Conservation (phyloP, 1,284 basidiomycete genomes). For the Microbotryum saponariae region DNA sequence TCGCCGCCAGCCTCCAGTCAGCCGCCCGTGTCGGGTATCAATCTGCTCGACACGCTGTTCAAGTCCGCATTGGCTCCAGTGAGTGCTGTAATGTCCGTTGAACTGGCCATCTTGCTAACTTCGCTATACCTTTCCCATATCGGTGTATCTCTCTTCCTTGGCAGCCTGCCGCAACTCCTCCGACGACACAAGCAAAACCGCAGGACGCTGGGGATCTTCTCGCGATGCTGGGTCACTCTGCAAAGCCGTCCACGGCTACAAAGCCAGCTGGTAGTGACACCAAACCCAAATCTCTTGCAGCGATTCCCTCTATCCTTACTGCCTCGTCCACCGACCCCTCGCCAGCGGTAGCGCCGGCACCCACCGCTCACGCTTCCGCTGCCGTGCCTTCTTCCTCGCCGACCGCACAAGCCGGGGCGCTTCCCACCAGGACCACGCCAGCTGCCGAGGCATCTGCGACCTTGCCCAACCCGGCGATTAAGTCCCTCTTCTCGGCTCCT, state of each 20-base stretch:
- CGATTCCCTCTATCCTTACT: neutral
- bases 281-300: no score
- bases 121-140: no score
- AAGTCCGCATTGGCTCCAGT: constrained; percentile 31
- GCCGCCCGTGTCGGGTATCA: constrained; percentile 12
- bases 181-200: neutral
- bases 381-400: neutral
- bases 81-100: neutral
- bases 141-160: no score
- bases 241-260: neutral
- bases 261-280: neutral
- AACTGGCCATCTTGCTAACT: neutral
- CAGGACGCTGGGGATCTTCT: constrained; percentile 16
- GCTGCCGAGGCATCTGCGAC: neutral
- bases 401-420: neutral
- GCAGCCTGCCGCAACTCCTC: neutral
- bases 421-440: neutral
- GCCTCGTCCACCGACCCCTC: neutral
- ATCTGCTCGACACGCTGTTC: constrained; percentile 33
- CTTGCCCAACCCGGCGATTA: neutral
- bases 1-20: constrained; percentile 10
- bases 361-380: neutral
- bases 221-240: constrained; percentile 18
- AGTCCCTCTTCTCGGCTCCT: constrained; percentile 17
- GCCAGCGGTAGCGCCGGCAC: neutral